Evolutionary conservation across 148 eudicot species (phyloP).

Genomic region (Arbutus unedo): DNA sequence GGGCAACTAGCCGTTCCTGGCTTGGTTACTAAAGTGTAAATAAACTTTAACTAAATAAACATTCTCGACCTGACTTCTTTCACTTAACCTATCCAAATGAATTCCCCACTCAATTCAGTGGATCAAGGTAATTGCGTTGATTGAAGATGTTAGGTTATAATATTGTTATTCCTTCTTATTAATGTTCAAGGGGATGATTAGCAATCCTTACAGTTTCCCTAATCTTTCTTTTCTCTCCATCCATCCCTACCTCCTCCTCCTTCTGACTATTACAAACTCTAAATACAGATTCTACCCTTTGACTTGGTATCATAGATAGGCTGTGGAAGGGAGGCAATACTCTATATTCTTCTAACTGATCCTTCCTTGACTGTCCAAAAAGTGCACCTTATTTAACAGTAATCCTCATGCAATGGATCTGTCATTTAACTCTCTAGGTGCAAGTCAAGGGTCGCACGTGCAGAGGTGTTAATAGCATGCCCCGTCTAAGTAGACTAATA

Average conservation of each 20-base stretch:
- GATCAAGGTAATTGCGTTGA: not conserved
- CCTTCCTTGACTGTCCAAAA: not conserved
- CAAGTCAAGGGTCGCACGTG: not conserved
- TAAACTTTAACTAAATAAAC: not conserved
- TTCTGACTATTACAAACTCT: not conserved
- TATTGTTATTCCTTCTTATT: not conserved
- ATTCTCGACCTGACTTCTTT: not conserved
- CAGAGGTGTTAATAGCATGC: not conserved
- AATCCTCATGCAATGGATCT: not conserved
- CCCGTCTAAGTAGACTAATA: not conserved
- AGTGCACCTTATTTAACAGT: not conserved
- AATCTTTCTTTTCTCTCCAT: too few species aligned
- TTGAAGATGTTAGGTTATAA: not conserved
- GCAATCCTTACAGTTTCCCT: too few species aligned
- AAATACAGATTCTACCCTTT: not conserved
- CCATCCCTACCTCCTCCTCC: too few species aligned
- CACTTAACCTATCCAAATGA: not conserved
- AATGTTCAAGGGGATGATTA: too few species aligned
- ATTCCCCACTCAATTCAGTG: not conserved
- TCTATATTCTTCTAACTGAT: not conserved
- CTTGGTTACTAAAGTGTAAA: not conserved
- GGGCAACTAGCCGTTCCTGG: not conserved
- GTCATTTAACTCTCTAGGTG: not conserved
- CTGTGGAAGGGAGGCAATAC: not conserved
- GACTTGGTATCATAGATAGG: not conserved